A percentile compares a stretch with the other conserved stretches of the same genome.
phyloP scores from a whole-genome alignment of 257 asterid species.

The Nicotiana otophora region DNA sequence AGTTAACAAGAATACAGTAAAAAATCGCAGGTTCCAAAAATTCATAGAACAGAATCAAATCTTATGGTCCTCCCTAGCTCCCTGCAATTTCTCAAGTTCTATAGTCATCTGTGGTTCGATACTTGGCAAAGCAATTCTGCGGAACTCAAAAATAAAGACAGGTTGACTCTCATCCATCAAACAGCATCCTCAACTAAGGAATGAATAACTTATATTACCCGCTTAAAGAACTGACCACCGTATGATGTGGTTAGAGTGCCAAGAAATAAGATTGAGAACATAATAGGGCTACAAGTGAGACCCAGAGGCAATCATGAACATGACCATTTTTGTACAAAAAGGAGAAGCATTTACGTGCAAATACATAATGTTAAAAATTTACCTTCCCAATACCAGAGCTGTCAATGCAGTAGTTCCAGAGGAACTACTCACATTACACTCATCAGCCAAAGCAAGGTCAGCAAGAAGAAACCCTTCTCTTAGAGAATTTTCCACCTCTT shows the following conservation, averaged over 20 bases:
- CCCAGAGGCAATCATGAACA: neutral
- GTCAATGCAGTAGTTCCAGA: conserved; percentile 70
- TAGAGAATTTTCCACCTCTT: conserved; percentile 23
- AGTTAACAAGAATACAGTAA: neutral
- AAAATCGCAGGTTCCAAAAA: neutral
- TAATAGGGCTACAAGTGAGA: neutral
- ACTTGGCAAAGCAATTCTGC: neutral
- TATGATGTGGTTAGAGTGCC: conserved; percentile 24
- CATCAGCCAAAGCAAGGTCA: conserved; percentile 62
- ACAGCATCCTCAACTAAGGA: neutral
- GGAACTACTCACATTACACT: conserved; percentile 40
- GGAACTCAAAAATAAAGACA: neutral
- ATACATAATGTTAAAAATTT: conserved; percentile 28
- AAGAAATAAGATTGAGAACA: conserved; percentile 13
- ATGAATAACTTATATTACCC: neutral
- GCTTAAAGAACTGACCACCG: neutral
- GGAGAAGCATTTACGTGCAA: neutral
- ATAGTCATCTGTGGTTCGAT: neutral
- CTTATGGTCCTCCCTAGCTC: neutral
- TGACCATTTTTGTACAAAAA: neutral
- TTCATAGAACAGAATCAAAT: neutral
- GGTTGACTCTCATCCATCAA: neutral
- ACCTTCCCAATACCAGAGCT: conserved; percentile 60
- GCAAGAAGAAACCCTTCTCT: conserved; percentile 53
- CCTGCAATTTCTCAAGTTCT: neutral